Conservation (phyloP, 2,329 filamentous ascomycete genomes). For the Cercospora berteroae region DNA sequence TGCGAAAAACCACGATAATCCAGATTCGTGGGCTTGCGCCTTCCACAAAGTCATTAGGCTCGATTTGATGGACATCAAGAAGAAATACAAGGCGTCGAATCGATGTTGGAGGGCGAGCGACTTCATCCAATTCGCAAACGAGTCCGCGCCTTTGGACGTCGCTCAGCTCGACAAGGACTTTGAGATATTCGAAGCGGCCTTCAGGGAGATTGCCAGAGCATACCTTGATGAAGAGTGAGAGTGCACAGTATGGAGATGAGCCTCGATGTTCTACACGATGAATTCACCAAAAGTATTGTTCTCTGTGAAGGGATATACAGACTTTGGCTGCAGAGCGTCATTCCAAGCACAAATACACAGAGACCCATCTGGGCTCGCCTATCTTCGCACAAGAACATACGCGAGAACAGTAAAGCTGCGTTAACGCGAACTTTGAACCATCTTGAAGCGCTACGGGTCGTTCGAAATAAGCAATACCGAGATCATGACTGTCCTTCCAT, state of each 20-base stretch:
- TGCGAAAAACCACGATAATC: neutral
- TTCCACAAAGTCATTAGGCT: neutral
- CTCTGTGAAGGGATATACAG: neutral
- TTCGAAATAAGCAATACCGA: neutral
- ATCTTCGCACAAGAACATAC: no score
- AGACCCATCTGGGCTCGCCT: no score
- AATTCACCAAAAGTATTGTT: neutral
- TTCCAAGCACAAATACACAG: neutral
- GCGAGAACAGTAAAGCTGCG: no score
- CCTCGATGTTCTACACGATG: neutral
- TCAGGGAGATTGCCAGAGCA: neutral
- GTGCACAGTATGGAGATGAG: neutral
- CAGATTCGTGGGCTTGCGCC: neutral
- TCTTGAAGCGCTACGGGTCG: neutral
- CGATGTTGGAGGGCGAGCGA: conserved; percentile 9
- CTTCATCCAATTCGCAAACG: conserved; percentile 6
- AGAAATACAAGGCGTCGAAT: neutral
- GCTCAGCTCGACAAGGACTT: no score
- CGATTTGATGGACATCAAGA: conserved; percentile 4
- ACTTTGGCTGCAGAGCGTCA: neutral
- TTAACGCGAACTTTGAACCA: no score
- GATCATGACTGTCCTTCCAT: neutral
- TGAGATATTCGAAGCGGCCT: neutral
- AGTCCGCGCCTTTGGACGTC: no score
- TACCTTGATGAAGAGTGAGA: neutral